Evolutionary conservation across 371 early-diverging fungal genomes (phyloP).

Genomic region (Mortierella polycephala): DNA sequence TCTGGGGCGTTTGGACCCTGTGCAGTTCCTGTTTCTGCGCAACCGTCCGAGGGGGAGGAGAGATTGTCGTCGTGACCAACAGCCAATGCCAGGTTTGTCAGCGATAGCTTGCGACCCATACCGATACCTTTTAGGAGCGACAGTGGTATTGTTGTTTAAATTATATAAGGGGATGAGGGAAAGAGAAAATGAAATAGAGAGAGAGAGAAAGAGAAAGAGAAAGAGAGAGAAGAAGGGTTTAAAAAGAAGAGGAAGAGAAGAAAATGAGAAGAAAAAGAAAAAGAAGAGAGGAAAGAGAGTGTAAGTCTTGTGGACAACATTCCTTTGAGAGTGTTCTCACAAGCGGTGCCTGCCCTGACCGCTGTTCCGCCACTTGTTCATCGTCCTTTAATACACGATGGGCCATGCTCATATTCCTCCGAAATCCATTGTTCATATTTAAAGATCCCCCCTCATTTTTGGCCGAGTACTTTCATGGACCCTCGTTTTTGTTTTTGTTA

Average conservation of each 20-base stretch:
- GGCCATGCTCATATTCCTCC: too few relatives aligned
- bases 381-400: too few relatives aligned
- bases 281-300: neutral
- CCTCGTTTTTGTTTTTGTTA: too few relatives aligned
- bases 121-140: conserved; percentile 37
- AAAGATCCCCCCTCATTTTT: too few relatives aligned
- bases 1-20: too few relatives aligned
- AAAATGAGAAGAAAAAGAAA: neutral
- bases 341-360: too few relatives aligned
- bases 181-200: neutral
- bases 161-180: neutral
- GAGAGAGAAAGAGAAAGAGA: neutral
- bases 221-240: neutral
- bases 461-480: too few relatives aligned
- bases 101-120: conserved; percentile 35
- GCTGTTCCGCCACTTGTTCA: too few relatives aligned
- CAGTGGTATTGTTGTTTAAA: conserved; percentile 2
- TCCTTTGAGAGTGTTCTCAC: too few relatives aligned
- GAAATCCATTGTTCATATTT: too few relatives aligned
- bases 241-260: neutral
- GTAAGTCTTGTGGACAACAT: too few relatives aligned
- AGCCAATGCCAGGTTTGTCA: conserved; percentile 35
- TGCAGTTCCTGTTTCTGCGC: too few relatives aligned
- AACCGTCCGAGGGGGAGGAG: neutral
- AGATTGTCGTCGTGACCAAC: conserved; percentile 3